Evolutionary conservation across 2,329 filamentous ascomycete species (phyloP).

Genomic region (Talaromyces rugulosus): DNA sequence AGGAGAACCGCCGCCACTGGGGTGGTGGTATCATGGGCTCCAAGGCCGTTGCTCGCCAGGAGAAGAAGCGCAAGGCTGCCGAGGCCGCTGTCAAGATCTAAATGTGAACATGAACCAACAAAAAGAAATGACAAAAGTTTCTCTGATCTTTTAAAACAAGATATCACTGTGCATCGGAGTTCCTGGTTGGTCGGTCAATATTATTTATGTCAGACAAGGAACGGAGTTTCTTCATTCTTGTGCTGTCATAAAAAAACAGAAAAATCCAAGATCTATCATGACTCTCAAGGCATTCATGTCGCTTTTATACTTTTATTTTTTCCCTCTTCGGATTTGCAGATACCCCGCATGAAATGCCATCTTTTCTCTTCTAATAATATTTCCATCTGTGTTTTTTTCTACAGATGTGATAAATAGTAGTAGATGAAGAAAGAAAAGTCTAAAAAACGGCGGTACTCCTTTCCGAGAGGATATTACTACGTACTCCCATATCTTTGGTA

Average conservation of each 20-base stretch:
- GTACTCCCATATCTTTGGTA: no score
- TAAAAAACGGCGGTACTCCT: background rate
- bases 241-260: background rate
- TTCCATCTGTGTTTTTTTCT: background rate
- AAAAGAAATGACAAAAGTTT: conserved; percentile 1
- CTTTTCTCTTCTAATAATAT: background rate
- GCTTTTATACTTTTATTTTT: background rate
- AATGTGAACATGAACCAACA: conserved; percentile 15
- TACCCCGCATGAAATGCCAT: conserved; percentile 5
- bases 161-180: background rate
- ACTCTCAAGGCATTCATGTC: background rate
- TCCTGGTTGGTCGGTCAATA: background rate
- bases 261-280: background rate
- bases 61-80: conserved; percentile 91
- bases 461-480: background rate
- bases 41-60: conserved; percentile 75
- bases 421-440: background rate
- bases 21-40: conserved; percentile 99
- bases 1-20: conserved; percentile 89
- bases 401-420: background rate
- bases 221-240: background rate
- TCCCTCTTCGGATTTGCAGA: conserved; percentile 3
- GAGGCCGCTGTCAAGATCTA: conserved; percentile 98
- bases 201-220: background rate
- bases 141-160: background rate